Conservation (phyloP, 305 asterid species). For the Plantago lanceolata region DNA sequence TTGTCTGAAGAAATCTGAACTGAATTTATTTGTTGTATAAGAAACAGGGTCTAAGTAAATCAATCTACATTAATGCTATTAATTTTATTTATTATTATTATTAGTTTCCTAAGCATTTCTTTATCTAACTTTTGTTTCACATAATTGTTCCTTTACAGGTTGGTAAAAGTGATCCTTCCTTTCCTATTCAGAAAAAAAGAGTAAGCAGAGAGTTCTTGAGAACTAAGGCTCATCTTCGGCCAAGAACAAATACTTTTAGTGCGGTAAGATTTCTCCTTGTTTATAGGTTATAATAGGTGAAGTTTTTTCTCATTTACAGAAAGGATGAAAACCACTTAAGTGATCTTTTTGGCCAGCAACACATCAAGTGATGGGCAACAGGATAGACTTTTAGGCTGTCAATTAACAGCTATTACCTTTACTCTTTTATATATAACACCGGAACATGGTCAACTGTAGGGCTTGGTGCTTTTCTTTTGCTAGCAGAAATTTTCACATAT, state of each 20-base stretch:
- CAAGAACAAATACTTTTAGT: slow-evolving; percentile 93
- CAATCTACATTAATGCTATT: no score
- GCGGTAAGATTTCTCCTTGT: slow-evolving; percentile 60
- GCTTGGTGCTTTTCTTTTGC: slow-evolving; percentile 12
- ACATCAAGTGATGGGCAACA: background rate
- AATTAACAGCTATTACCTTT: slow-evolving; percentile 8
- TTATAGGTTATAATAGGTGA: no score
- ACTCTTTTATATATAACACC: background rate
- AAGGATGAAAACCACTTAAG: background rate
- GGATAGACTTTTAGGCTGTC: background rate
- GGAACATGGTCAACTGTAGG: background rate
- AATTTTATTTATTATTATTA: no score
- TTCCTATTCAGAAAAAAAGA: slow-evolving; percentile 94
- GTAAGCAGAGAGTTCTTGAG: slow-evolving; percentile 93
- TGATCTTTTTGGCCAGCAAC: no score
- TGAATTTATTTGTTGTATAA: no score
- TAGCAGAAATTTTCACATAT: background rate
- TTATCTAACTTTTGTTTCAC: slow-evolving; percentile 11
- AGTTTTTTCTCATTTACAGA: background rate
- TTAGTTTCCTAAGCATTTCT: background rate
- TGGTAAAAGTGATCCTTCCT: slow-evolving; percentile 84
- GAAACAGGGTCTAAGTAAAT: no score
- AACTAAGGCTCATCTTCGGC: slow-evolving; percentile 97
- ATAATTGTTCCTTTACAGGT: slow-evolving; percentile 40
- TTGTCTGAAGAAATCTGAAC: no score